Base-by-base conservation (phyloP, 2,329 filamentous ascomycete species). In the Juglanconis oblonga region DNA sequence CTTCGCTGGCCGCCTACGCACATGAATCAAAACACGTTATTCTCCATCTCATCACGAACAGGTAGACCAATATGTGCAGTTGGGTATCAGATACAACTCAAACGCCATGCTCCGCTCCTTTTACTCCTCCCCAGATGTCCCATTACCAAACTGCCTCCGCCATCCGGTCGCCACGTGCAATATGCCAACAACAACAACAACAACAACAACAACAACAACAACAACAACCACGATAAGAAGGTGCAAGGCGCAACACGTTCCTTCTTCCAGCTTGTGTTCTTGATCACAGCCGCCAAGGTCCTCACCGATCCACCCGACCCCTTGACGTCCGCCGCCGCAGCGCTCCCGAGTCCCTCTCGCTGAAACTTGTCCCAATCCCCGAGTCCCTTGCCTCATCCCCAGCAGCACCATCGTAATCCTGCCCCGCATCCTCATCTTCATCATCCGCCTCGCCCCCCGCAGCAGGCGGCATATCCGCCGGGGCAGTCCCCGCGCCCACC, bases 361-460 rank as follows among this genome's bases (percentile, higher is more conserved):
- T 78, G 61, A 75, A 81, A 62, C 83, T 85, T 32, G 84, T 87
- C 3, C 84, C 84, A 59, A 82, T 69, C 0, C 82, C 83, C 17
- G 77, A 81, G 65, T 82, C 79, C 8, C 73, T 67, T 66, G 57
- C 71, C 51, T 62, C 73, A 32, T 62, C 70, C 32, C 66, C 65
- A 38, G 58, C 66, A 40, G 55, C 66, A 10, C 65, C 65, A 29
- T 65, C 66, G 24, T 63, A 63, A 1, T 69, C 68, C 6, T 72
- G 42, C 73, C n/a, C 38, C 40, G 59, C 66, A 40, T 58, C 67
- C 10, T 66, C 66, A 24, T 65, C 66, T 35, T 64, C 64, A 2
- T 69, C 68, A 7, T 73, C 73, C n/a, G 69, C 71, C n/a, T 76
- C 69, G n/a, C 72, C 71, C 40, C 66, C 64, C 38, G 73, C 66